Base-by-base conservation (phyloP, 1,284 basidiomycete species). In the Rhodotorula sp. region DNA sequence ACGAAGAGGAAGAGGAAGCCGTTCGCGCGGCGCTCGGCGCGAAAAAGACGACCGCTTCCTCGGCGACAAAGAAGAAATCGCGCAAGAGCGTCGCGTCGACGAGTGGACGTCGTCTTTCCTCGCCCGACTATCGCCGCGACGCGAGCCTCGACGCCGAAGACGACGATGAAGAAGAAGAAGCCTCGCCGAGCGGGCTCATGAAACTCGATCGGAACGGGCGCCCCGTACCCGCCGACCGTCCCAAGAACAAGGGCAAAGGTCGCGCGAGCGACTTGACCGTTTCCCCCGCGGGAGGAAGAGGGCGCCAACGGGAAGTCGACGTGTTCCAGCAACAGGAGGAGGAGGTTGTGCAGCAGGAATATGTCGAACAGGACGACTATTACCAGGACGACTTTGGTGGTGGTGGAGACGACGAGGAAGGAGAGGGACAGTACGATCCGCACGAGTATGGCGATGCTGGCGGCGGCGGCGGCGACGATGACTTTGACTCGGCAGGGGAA, bases 391-490 rank as follows among this genome's bases (percentile, higher is more conserved):
- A 64, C 20, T 58, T 31, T n/a, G 52, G 62, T 48, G 69, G 52
- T 48, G 65, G 66, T 34, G 58, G 34, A 31, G 62, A 71, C 54
- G 57, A 59, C 5, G 34, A 62, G 2, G 88, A 89, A 67, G 79
- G 80, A 48, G 85, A 87, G 23, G 87, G 87, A 46, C 86, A 87
- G 64, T 72, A 31, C 3, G 52, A 43, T 3, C 43, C 43, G 8
- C 26, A 83, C 69, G 78, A 80, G 51, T 74, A 76, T 64, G 29
- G n/a, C 29, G 80, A 80, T 61, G 83, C 85, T 26, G 83, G 81
- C 2, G 29, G 81, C 2, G 29, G 81, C 2, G 88, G 89, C 69
- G 85, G 87, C 23, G 87, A 87, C 43, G 86, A 87, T 64, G 84
- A 82, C 3, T 83, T 31, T 31, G 46, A 47, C 82, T 34, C 61